Evolutionary conservation across 208 protist genomes (phyloP).

Genomic region (Trichomonas tenax): DNA sequence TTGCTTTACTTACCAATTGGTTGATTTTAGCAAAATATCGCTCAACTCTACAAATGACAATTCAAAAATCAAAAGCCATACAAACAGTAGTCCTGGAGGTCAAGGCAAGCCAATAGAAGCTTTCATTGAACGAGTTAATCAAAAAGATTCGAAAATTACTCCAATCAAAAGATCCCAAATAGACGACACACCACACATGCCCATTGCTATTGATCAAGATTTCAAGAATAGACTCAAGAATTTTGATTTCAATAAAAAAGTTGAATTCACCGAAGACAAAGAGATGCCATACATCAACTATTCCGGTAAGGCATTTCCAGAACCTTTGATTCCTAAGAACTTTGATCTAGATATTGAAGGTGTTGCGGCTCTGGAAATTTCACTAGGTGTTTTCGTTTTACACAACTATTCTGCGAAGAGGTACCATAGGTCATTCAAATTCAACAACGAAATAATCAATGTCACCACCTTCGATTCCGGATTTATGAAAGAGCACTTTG

Average conservation of each 20-base stretch:
- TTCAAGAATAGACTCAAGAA: too few relatives aligned
- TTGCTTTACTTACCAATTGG: too few relatives aligned
- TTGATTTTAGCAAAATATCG: too few relatives aligned
- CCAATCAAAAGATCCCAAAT: too few relatives aligned
- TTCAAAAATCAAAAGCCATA: too few relatives aligned
- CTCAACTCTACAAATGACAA: too few relatives aligned
- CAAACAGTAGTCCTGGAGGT: too few relatives aligned
- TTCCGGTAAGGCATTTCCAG: not conserved
- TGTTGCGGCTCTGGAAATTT: not conserved
- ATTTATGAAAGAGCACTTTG: not conserved
- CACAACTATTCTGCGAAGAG: not conserved
- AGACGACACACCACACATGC: too few relatives aligned
- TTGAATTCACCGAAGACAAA: not conserved
- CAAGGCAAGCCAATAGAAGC: too few relatives aligned
- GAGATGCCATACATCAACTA: not conserved
- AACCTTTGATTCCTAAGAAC: not conserved
- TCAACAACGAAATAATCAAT: not conserved
- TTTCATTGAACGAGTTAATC: too few relatives aligned
- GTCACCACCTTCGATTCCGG: not conserved
- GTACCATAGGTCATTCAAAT: not conserved
- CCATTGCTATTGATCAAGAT: too few relatives aligned
- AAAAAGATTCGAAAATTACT: too few relatives aligned
- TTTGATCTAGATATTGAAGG: not conserved
- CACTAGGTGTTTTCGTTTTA: not conserved
- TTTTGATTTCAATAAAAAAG: not conserved